Conservation (phyloP, 2,329 filamentous ascomycete genomes). For the Graphium sp. region DNA sequence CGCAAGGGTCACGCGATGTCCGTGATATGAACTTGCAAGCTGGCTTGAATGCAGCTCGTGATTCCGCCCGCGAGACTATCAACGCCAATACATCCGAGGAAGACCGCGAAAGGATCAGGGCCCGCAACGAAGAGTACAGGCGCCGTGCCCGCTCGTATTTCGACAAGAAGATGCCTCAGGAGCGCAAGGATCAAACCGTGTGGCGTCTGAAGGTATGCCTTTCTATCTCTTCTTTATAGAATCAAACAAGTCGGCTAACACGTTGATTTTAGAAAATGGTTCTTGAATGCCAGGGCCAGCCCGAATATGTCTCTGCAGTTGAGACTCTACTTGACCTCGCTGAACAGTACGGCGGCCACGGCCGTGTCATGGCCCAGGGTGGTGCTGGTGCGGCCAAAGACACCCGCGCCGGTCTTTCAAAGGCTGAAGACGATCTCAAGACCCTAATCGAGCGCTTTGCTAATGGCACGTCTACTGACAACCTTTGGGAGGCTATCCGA, state of each 20-base stretch:
- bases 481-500: constrained; percentile 72
- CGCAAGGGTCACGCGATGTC: constrained; percentile 15
- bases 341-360: constrained; percentile 69
- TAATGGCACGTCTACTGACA: constrained; percentile 79
- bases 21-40: constrained; percentile 32
- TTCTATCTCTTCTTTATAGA: background rate
- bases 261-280: constrained; percentile 58
- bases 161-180: constrained; percentile 72
- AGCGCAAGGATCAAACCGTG: constrained; percentile 82
- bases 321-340: constrained; percentile 71
- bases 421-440: constrained; percentile 67
- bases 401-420: constrained; percentile 48
- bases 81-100: constrained; percentile 51
- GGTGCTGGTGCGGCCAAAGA: constrained; percentile 54
- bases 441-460: constrained; percentile 88
- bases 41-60: constrained; percentile 23
- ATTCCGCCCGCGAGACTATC: constrained; percentile 34
- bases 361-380: constrained; percentile 46
- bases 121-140: constrained; percentile 24
- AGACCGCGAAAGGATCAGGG: constrained; percentile 29
- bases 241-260: constrained; percentile 19
- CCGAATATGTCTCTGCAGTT: constrained; percentile 86
- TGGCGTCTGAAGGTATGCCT: constrained; percentile 54
- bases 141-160: constrained; percentile 55
- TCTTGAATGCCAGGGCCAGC: constrained; percentile 87